Percentiles rank a stretch among this genome's conserved stretches.
These are phyloP conservation scores for Mycena galopus DNA, from an alignment of 768 basidiomycete species.

Conservation along the genomic window DNA sequence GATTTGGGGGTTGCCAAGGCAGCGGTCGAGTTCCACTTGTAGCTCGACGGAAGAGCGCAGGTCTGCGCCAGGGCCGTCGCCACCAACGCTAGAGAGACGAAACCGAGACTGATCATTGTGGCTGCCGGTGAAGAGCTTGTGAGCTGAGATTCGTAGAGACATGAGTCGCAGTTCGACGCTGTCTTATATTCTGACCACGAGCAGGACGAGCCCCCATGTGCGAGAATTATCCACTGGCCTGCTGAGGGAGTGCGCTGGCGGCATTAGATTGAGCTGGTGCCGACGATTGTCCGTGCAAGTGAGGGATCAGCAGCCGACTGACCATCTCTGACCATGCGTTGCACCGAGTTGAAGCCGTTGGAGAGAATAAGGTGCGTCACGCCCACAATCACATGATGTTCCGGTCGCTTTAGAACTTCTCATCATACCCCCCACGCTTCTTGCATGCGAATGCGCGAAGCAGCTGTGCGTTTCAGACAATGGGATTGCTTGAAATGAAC, in stretches of 20 bases:
- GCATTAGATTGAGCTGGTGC: conserved; percentile 10
- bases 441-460: neutral
- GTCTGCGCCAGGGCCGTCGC: conserved; percentile 15
- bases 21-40: conserved; percentile 28
- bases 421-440: conserved; percentile 3
- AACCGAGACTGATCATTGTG: conserved; percentile 15
- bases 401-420: conserved; percentile 14
- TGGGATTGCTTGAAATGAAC: conserved; percentile 1
- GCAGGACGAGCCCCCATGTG: conserved; percentile 17
- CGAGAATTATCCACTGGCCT: conserved; percentile 22
- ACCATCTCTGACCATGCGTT: neutral
- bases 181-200: conserved; percentile 21
- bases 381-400: conserved; percentile 12
- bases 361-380: conserved; percentile 17
- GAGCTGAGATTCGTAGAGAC: conserved; percentile 13
- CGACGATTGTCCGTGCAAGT: conserved; percentile 22
- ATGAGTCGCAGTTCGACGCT: conserved; percentile 16
- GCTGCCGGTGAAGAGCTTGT: conserved; percentile 11
- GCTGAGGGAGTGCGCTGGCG: neutral
- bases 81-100: conserved; percentile 10
- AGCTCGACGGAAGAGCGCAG: conserved; percentile 28
- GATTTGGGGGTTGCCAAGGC: conserved; percentile 19
- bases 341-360: conserved; percentile 21
- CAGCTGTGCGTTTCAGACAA: conserved; percentile 6
- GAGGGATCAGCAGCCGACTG: conserved; percentile 14